Base-by-base conservation (phyloP, 2,329 filamentous ascomycete species). In the Bisporella sp. region DNA sequence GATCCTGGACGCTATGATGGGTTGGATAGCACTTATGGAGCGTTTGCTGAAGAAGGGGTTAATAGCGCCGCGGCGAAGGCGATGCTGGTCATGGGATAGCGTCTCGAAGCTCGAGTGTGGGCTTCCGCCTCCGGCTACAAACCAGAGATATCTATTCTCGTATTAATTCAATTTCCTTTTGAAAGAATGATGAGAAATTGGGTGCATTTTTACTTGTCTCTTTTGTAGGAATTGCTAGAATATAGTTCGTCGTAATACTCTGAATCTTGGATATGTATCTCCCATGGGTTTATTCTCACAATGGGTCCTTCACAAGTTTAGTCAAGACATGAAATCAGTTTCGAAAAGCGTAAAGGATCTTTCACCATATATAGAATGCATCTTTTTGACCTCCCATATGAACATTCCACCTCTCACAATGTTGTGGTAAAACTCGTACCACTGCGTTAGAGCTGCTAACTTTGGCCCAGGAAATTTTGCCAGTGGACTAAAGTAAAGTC, bases 321-420 rank as follows among this genome's bases (percentile, higher is more conserved):
- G 21, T 21, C 21, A 3, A 21, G 21, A 21, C 21, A 3, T 21
- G 21, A 21, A 21, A 21, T 21, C 21, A 21, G 21, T 21, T 21
- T 21, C 21, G 21, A 3, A 21, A 21, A 21, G 21, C 21, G 2
- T 21, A 21, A 21, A 21, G 21, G 21, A 21, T 21, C 21, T 21
- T 21, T 21, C 21, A 52, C 54, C 49, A 47, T 55, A 57, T 49
- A 53, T 51, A 42, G 57, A 46, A 32, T 59, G 52, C 45, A 58
- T 46, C 45, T 52, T 42, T n/a, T 21, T 37, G 9, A 59, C 49
- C 28, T 55, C 37, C 8, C 47, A 49, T 8, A 33, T 55, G 13
- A 46, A 56, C 46, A 51, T 40, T 6, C 44, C 49, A 32, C 51
- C 46, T n/a, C 42, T 31, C 4, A 52, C 31, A 28, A 50, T 30